Conservation (phyloP, 139 green algal genomes). For the Pleodorina starrii region DNA sequence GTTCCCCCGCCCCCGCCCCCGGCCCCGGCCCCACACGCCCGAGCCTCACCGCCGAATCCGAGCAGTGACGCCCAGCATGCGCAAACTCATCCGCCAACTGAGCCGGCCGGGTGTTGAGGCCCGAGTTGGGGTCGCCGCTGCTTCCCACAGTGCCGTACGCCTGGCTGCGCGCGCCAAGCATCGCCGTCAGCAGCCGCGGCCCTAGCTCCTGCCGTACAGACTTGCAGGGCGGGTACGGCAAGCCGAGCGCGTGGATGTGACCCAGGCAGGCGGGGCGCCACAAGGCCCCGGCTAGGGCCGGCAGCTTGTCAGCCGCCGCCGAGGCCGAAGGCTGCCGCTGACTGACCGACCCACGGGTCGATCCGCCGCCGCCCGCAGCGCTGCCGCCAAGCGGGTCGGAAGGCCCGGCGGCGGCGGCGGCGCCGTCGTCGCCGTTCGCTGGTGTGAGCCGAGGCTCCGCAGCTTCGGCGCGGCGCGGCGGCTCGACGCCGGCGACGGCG, state of each 20-base stretch:
- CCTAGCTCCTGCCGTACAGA: conserved; percentile 1
- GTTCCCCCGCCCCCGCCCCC: neutral
- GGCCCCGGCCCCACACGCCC: neutral
- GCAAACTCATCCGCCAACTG: neutral
- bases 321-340: neutral
- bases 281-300: neutral
- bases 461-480: neutral
- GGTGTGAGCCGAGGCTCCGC: neutral
- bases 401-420: neutral
- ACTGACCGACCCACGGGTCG: neutral
- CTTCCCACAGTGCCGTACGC: neutral
- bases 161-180: neutral
- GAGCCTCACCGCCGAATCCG: neutral
- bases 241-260: conserved; percentile 1
- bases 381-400: neutral
- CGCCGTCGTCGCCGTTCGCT: neutral
- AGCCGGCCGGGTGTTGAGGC: neutral
- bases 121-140: neutral
- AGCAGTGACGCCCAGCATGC: neutral
- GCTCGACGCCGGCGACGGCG: neutral
- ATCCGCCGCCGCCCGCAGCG: neutral
- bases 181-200: neutral
- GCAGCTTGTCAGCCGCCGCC: neutral
- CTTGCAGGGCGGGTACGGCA: conserved; percentile 21
- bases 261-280: conserved; percentile 13